A percentile compares a stretch with the other conserved stretches of the same genome.
Conservation (phyloP, 2,329 filamentous ascomycete species). For the Trichoderma semiorbis region DNA sequence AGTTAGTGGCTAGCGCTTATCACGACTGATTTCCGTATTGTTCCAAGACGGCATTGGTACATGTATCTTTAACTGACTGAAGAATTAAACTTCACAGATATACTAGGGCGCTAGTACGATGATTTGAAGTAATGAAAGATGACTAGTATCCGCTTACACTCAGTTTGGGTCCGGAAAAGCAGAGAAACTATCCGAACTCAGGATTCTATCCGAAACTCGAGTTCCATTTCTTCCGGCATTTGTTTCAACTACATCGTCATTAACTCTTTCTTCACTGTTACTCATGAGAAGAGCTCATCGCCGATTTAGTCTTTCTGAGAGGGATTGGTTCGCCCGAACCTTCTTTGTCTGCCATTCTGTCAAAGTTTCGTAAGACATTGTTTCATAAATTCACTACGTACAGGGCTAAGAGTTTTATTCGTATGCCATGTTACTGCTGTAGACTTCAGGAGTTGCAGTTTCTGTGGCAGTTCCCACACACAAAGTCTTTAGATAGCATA, state of each 20-base stretch:
- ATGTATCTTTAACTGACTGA: neutral
- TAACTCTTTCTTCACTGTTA: neutral
- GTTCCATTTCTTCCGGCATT: neutral
- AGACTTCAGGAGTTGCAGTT: neutral
- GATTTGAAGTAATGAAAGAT: neutral
- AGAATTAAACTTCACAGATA: neutral
- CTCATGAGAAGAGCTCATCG: neutral
- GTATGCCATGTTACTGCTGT: neutral
- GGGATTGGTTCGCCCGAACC: neutral
- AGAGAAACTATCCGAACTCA: neutral
- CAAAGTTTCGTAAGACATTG: rapidly evolving
- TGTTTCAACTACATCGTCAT: neutral
- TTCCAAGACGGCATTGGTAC: neutral
- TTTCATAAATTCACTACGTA: neutral
- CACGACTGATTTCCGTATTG: neutral
- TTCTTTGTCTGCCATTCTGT: neutral
- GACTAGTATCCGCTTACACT: neutral
- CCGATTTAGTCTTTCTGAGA: neutral
- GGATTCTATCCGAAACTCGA: neutral
- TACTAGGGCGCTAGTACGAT: neutral
- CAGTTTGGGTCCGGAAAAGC: neutral
- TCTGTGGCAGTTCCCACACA: no score
- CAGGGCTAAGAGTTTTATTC: neutral
- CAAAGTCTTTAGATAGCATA: no score
- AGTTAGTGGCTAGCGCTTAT: neutral